Evolutionary conservation across 805 yeast genomes (phyloP), one percentile per base, ranked within the genome.

Genomic region (Dipodascus geniculatus): DNA sequence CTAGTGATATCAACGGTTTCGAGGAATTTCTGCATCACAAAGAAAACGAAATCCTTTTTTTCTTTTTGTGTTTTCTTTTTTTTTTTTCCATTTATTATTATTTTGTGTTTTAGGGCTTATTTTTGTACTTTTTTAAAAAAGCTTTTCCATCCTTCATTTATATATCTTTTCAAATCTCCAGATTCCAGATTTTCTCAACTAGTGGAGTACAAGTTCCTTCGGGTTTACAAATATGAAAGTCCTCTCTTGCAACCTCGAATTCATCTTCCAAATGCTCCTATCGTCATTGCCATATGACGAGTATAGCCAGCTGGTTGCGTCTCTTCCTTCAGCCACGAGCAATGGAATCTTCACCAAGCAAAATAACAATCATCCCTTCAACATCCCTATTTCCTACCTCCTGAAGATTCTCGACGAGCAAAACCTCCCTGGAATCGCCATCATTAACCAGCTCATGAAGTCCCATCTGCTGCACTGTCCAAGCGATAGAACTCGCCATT

Each of bases 401-500:
- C 31, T 22, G 4, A 23, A 23, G 4, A 22, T 47, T 9, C 49
- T 77, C 79, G 62, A 78, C 90, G 0, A 69, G 78, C 1, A 81
- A 79, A 58, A 83, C 83, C 57, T 65, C 79, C 22, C 76, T 77
- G 49, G 76, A 74, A 9, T 73, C 59, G 20, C 53, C 58, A 56
- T 50, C 51, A 54, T 16, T 56, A 50, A n/a, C 52, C 56, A 42
- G n/a, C 60, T 61, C 42, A 42, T 61, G 53, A 28, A 23, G 8
- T 56, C 63, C 1, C 55, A 54, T 57, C 67, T 87, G 1, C 59
- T 88, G 8, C 96, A 88, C 63, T 77, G 79, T 14, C 96, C 96
- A 0, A 77, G 79, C 2, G 89, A 85, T 57, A 71, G 91, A 60
- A 87, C 96, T 0, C 64, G 85, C 48, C 58, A 64, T 14, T 68